Conservation (phyloP, 257 asterid species). For the Petunia secreta region DNA sequence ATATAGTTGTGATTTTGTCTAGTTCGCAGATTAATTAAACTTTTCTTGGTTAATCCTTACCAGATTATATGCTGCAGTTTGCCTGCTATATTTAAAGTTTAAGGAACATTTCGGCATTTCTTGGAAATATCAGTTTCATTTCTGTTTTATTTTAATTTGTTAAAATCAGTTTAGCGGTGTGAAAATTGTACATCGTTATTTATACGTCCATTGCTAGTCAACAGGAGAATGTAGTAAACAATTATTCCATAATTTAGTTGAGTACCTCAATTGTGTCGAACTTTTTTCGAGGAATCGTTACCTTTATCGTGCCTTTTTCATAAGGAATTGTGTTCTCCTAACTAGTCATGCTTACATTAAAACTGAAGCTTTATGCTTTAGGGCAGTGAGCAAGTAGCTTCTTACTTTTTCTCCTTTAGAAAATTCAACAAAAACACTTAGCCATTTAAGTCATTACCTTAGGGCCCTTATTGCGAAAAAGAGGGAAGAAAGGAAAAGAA, state of each 20-base stretch:
- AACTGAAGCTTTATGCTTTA: no score
- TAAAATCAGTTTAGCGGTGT: not conserved
- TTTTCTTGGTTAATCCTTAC: not conserved
- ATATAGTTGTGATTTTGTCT: not conserved
- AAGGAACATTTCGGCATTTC: not conserved
- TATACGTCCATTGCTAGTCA: not conserved
- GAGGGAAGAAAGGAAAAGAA: no score
- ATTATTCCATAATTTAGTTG: not conserved
- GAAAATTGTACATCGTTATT: not conserved
- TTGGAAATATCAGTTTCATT: not conserved
- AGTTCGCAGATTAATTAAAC: not conserved
- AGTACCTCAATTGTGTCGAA: not conserved
- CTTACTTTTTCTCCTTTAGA: not conserved
- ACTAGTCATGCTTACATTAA: no score
- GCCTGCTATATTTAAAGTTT: not conserved
- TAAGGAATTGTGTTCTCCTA: no score
- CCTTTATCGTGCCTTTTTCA: no score
- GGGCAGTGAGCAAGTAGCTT: slow-evolving; percentile 7
- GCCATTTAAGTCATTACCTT: not conserved
- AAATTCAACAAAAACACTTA: not conserved
- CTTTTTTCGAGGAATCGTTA: no score
- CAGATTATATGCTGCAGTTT: not conserved
- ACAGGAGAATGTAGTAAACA: not conserved
- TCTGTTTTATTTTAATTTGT: no score
- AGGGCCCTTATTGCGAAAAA: not conserved